Evolutionary conservation across 768 basidiomycete genomes (phyloP).

Genomic region (Phaeolepiota aurea): DNA sequence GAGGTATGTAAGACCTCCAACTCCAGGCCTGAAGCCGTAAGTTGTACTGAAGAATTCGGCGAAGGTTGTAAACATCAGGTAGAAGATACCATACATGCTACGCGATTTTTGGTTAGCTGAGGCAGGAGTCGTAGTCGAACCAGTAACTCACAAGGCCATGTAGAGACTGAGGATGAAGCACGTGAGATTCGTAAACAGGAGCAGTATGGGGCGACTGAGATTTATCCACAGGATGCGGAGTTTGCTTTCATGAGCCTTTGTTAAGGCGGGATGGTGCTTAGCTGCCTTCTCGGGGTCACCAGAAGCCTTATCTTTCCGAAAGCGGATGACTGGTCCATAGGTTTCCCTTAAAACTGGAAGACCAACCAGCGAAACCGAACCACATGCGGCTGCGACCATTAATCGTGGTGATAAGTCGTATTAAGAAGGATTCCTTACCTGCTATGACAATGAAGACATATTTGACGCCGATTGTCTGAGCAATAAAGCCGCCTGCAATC

Average conservation of each 20-base stretch:
- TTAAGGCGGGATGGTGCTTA: conserved; percentile 17
- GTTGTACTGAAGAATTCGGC: conserved; percentile 43
- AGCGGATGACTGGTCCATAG: conserved; percentile 62
- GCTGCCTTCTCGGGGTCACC: conserved; percentile 38
- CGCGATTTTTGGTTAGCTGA: background rate
- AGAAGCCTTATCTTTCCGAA: conserved; percentile 28
- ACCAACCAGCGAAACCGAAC: conserved; percentile 33
- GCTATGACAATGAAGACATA: conserved; percentile 51
- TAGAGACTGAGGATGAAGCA: conserved; percentile 69
- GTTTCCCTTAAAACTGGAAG: conserved; percentile 67
- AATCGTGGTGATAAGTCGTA: background rate
- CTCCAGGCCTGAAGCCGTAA: conserved; percentile 44
- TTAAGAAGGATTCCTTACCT: conserved; percentile 14
- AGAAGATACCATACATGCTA: conserved; percentile 44
- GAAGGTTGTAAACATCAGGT: conserved; percentile 68
- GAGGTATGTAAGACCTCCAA: conserved; percentile 46
- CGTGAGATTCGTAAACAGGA: conserved; percentile 54
- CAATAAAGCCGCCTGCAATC: conserved; percentile 58
- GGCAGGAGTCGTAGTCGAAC: background rate
- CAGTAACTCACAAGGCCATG: conserved; percentile 62
- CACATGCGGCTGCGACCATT: conserved; percentile 19
- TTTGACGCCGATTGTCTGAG: conserved; percentile 48
- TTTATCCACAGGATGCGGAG: conserved; percentile 45
- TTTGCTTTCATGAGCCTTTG: conserved; percentile 19
- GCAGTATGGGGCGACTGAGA: conserved; percentile 46